Base-by-base conservation (phyloP, 2,329 filamentous ascomycete genomes). In the Lasiodiplodia theobromae region DNA sequence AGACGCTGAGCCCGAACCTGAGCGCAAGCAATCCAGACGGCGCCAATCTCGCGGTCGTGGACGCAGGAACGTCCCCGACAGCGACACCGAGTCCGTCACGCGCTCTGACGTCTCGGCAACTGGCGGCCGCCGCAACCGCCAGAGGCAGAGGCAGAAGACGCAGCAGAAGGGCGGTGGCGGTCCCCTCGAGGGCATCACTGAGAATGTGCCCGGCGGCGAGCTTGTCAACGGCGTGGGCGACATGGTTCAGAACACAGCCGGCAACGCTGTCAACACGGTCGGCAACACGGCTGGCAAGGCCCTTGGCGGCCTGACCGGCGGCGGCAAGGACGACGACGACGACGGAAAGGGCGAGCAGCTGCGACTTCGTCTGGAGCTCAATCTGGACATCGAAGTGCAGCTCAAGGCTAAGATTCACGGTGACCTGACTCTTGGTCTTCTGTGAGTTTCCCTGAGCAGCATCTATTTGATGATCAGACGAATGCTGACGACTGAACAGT, bases 331-430 rank as follows among this genome's bases (percentile, higher is more conserved):
- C 11, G 75, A 77, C 10, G 80, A 78, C 16, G 77, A 74, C 5
- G 78, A 76, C 1, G 73, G 75, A 38, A 80, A 81, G 72, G 83
- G 81, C 70, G 83, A 84, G 75, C 83, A 87, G 73, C 80, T 89
- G 71, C 84, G 86, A 72, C 73, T 89, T 77, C 81, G 86, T 72
- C 73, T 89, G 71, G 87, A 89, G 72, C 78, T 89, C 71, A 89
- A 89, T 73, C 78, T 89, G 70, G 87, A 89, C 75, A 87, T 89
- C 74, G 87, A 89, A 75, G 83, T 89, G 67, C 86, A 89, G 74
- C 78, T 89, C 57, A 89, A 89, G 81, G 87, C 87, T n/a, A 88
- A 87, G 78, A 89, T 89, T 72, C 86, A 88, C 71, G 87, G 87
- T 79, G 87, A 89, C 73, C 79, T 89, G 69, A 89, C 87, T n/a